Evolutionary conservation across 208 protist species (phyloP).

Genomic region (Leishmania amazonensis): DNA sequence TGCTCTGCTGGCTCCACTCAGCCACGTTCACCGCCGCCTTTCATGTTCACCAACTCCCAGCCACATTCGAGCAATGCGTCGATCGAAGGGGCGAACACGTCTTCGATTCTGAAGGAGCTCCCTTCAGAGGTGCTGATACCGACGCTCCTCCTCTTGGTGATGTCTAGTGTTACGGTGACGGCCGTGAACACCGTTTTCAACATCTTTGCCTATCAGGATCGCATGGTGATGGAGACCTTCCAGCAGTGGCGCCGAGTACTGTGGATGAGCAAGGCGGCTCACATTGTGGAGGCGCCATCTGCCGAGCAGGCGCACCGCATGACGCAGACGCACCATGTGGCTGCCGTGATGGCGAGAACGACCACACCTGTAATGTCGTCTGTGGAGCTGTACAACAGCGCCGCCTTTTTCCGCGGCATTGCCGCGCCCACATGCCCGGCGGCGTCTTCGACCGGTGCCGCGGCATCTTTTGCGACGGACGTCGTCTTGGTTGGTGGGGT

Average conservation of each 20-base stretch:
- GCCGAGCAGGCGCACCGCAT: constrained; percentile 20
- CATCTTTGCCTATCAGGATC: constrained; percentile 16
- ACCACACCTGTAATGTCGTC: constrained; percentile 10
- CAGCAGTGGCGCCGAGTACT: constrained; percentile 40
- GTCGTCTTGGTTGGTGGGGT: not conserved
- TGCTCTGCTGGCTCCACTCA: not conserved
- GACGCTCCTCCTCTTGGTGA: constrained; percentile 34
- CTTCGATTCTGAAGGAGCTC: constrained; percentile 20
- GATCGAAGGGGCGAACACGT: not conserved
- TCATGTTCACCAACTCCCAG: not conserved
- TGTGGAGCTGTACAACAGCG: constrained; percentile 27
- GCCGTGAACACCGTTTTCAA: constrained; percentile 45
- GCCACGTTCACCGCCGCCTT: not conserved
- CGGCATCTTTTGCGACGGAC: not conserved
- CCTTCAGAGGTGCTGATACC: constrained; percentile 44
- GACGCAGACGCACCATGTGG: constrained; percentile 18
- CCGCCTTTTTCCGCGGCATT: constrained; percentile 35
- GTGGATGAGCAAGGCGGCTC: constrained; percentile 31
- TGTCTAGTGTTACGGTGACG: constrained; percentile 41
- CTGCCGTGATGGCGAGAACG: not conserved
- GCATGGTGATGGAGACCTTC: constrained; percentile 26
- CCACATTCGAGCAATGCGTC: not conserved
- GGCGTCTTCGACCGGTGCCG: too few relatives aligned
- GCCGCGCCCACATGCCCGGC: not conserved
- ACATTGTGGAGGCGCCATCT: constrained; percentile 38